These are phyloP conservation scores for Teratosphaeria nubilosa DNA, from an alignment of 2,329 filamentous ascomycete genomes.

Conservation along the genomic window DNA sequence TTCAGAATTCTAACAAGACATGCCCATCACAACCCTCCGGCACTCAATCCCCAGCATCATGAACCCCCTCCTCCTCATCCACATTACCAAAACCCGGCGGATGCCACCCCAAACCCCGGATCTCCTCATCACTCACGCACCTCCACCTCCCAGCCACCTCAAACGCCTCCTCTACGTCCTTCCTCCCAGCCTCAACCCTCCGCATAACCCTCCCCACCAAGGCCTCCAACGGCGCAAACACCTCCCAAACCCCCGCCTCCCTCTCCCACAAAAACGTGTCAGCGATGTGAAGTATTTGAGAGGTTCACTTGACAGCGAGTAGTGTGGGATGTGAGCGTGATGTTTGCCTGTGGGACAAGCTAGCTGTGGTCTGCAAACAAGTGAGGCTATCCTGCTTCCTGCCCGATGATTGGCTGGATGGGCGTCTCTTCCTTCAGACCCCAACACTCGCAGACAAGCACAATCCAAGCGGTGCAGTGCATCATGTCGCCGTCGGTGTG, in stretches of 20 bases:
- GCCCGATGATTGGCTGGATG: no score
- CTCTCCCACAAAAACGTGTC: background rate
- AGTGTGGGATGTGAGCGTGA: no score
- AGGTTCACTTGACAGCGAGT: no score
- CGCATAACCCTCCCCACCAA: background rate
- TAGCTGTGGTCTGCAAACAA: no score
- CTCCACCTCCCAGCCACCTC: background rate
- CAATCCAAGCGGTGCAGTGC: no score
- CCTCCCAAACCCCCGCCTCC: background rate
- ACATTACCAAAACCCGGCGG: background rate
- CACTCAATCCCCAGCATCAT: background rate
- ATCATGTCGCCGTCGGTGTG: no score
- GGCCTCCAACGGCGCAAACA: background rate
- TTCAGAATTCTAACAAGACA: background rate
- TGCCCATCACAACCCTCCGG: background rate
- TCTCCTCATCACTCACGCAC: background rate
- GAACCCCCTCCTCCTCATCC: background rate
- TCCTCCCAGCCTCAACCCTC: background rate
- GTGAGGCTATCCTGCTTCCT: no score
- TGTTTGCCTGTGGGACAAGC: no score
- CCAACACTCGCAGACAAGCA: no score
- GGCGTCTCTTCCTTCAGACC: no score
- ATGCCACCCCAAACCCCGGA: background rate
- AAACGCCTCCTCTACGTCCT: background rate
- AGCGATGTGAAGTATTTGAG: no score